Conservation (phyloP, 305 asterid species). For the Ajuga reptans region DNA sequence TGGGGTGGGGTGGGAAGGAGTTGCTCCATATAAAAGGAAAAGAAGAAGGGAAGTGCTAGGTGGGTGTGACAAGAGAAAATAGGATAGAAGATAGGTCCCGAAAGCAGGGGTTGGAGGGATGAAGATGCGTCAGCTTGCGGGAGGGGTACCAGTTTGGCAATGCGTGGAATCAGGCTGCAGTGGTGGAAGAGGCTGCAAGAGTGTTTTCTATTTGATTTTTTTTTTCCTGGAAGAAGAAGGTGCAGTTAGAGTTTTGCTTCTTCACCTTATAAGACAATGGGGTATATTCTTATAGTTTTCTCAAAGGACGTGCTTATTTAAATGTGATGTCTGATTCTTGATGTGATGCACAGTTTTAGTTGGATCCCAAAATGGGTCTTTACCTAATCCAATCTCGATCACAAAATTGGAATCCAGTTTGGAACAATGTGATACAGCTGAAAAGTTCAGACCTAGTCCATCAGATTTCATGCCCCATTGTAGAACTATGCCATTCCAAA, state of each 20-base stretch:
- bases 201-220: too few species aligned
- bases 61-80: neutral
- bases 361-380: neutral
- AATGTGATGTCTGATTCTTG: neutral
- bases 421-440: neutral
- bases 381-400: neutral
- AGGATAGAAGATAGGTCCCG: neutral
- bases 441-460: neutral
- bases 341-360: neutral
- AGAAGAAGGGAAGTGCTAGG: neutral
- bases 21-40: neutral
- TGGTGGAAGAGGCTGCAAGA: neutral
- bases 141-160: neutral
- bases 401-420: neutral
- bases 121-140: neutral
- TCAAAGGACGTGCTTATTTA: neutral
- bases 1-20: neutral
- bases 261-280: neutral
- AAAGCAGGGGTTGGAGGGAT: neutral
- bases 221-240: neutral
- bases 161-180: neutral
- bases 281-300: neutral
- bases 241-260: neutral
- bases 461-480: neutral
- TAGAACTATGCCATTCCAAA: neutral